These are phyloP conservation scores for Tarenaya hassleriana DNA, from an alignment of 345 rosid genomes.

Conservation along the genomic window DNA sequence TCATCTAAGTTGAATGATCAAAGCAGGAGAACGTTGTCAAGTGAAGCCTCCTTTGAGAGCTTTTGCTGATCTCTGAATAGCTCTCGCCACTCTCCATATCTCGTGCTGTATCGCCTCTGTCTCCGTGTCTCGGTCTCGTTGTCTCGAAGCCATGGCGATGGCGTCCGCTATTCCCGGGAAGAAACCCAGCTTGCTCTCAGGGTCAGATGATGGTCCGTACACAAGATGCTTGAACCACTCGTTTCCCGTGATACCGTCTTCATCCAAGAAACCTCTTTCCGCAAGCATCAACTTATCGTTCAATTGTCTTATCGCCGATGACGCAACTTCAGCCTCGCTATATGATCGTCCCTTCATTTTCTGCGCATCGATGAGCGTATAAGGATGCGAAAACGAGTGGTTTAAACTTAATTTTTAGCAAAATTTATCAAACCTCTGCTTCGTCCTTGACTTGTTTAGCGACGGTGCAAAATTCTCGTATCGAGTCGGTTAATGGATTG, in stretches of 20 bases:
- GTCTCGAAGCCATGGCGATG: slow-evolving; percentile 23
- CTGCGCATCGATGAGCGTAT: slow-evolving; percentile 33
- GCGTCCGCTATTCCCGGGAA: slow-evolving; percentile 89
- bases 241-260: slow-evolving; percentile 64
- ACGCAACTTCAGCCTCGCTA: slow-evolving; percentile 21
- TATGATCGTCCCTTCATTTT: slow-evolving; percentile 33
- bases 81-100: slow-evolving; percentile 88
- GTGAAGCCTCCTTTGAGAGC: slow-evolving; percentile 58
- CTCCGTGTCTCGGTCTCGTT: slow-evolving; percentile 14
- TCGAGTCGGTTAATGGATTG: slow-evolving; percentile 47
- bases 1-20: too few relatives aligned
- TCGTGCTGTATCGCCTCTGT: slow-evolving; percentile 50
- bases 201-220: slow-evolving; percentile 58
- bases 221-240: slow-evolving; percentile 97
- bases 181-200: slow-evolving; percentile 50
- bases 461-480: slow-evolving; percentile 47
- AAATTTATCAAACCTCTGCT: slow-evolving; percentile 40
- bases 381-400: background rate
- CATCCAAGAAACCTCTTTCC: slow-evolving; percentile 88
- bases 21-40: slow-evolving; percentile 16
- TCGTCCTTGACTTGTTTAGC: slow-evolving; percentile 54
- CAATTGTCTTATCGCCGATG: slow-evolving; percentile 44
- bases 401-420: background rate
- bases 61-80: slow-evolving; percentile 68
- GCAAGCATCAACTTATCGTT: slow-evolving; percentile 85